Conservation (phyloP, 306 rosid genomes). For the Alnus glutinosa region DNA sequence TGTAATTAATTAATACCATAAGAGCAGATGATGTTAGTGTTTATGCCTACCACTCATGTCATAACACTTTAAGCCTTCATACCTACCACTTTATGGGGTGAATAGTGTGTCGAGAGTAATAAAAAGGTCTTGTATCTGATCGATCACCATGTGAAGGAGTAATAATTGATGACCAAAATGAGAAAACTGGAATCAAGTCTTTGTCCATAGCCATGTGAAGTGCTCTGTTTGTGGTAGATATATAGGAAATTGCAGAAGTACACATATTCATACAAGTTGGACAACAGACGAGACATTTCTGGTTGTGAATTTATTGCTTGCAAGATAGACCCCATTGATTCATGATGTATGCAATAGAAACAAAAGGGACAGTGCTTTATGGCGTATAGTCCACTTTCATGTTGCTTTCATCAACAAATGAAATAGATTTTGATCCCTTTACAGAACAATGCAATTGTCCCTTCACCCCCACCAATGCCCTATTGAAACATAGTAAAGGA, state of each 20-base stretch:
- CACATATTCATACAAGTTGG: conserved; percentile 20
- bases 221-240: background rate
- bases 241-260: too few species aligned
- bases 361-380: conserved; percentile 28
- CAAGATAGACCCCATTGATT: conserved; percentile 23
- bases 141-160: background rate
- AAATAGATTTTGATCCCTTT: conserved; percentile 24
- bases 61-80: background rate
- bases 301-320: conserved; percentile 28
- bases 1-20: too few species aligned
- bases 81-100: background rate
- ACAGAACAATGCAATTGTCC: conserved; percentile 4
- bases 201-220: background rate
- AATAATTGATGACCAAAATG: background rate
- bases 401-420: conserved; percentile 6
- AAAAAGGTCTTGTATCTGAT: background rate
- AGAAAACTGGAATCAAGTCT: background rate
- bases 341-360: conserved; percentile 24
- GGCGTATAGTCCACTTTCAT: conserved; percentile 27
- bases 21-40: too few species aligned
- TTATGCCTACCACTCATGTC: too few species aligned
- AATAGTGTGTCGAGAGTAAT: background rate
- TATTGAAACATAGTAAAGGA: background rate
- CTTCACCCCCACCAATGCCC: conserved; percentile 13
- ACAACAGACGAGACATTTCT: conserved; percentile 8